Conservation (phyloP, 2,329 filamentous ascomycete genomes). For the Aspergillus carbonarius region DNA sequence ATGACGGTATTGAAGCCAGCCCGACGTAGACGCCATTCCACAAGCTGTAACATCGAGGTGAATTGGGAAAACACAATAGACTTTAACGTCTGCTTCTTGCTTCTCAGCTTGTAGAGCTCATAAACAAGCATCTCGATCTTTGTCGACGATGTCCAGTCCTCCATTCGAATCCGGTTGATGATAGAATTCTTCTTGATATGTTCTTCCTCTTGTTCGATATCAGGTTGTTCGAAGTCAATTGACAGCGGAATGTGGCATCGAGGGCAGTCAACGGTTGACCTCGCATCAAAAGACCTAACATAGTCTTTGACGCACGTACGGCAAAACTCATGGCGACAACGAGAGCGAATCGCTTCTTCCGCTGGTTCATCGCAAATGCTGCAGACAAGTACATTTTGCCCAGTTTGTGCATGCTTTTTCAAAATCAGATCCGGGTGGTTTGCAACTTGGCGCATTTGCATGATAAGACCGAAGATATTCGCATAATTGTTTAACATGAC, state of each 20-base stretch:
- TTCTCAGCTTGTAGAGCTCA: slow-evolving; percentile 86
- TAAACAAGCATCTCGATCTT: slow-evolving; percentile 98
- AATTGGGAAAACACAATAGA: slow-evolving; percentile 98
- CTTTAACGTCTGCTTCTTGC: slow-evolving; percentile 90
- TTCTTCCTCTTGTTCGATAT: slow-evolving; percentile 87
- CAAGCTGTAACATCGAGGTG: slow-evolving; percentile 93
- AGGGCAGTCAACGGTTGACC: slow-evolving; percentile 67
- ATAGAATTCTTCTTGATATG: slow-evolving; percentile 93
- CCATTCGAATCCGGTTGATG: slow-evolving; percentile 98
- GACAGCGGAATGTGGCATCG: slow-evolving; percentile 85
- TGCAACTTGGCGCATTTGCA: slow-evolving; percentile 98
- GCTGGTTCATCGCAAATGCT: slow-evolving; percentile 95
- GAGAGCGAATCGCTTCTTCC: slow-evolving; percentile 88
- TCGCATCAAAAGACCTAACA: slow-evolving; percentile 69
- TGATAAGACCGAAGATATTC: slow-evolving; percentile 98
- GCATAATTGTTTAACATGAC: slow-evolving; percentile 97
- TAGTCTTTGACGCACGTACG: slow-evolving; percentile 78
- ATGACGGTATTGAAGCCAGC: slow-evolving; percentile 98
- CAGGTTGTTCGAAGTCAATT: slow-evolving; percentile 92
- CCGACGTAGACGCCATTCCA: slow-evolving; percentile 92
- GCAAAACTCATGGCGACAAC: slow-evolving; percentile 91
- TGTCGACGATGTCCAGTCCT: slow-evolving; percentile 96
- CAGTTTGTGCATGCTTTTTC: slow-evolving; percentile 80
- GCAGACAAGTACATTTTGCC: slow-evolving; percentile 87
- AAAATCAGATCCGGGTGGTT: slow-evolving; percentile 94